Base-by-base conservation (phyloP, 768 basidiomycete genomes). In the Pilatotrama ljubarskyi region DNA sequence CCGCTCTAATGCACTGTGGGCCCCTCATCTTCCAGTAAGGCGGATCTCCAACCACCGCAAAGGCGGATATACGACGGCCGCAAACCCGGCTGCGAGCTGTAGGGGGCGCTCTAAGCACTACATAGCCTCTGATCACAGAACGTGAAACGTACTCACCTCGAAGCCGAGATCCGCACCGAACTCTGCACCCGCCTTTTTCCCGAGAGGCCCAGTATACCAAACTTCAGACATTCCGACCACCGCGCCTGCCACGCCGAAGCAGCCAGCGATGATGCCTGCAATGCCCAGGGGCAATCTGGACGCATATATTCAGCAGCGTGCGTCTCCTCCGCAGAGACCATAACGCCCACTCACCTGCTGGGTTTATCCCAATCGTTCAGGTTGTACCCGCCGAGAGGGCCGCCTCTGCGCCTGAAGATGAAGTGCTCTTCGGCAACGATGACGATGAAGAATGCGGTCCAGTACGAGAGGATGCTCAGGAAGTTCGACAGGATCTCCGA, bases 141-240 rank as follows among this genome's bases (percentile, higher is more conserved):
- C 38, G 17, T n/a, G 5, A 24, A n/a, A 15, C 22, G 11, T 22
- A 40, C 74, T 29, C 26, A 81, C 78, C 74, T 84, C 83, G 56
- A 84, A 83, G 32, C 83, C 83, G 26, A 84, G 72, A 64, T 84
- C 83, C 1, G 80, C 82, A 29, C 82, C 82, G 40, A 68, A 76
- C 44, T 70, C 69, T 2, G 68, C 74, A 13, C 81, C 80, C 4
- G 80, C 77, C 44, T 75, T 58, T 47, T 65, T 67, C 3, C 75
- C 83, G 3, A 83, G 65, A 0, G 82, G 82, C 0, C 83, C 83
- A 1, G 76, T 79, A 55, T 82, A 83, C 81, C 82, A 82, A 6
- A 70, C 73, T 58, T 81, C 76, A 8, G 82, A 77, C 83, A 84
- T 84, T 1, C 81, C 78, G 5, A 82, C 69, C 1, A 84, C 77